These are phyloP conservation scores for Boletus pseudopeckii DNA, from an alignment of 768 basidiomycete species.

Conservation along the genomic window DNA sequence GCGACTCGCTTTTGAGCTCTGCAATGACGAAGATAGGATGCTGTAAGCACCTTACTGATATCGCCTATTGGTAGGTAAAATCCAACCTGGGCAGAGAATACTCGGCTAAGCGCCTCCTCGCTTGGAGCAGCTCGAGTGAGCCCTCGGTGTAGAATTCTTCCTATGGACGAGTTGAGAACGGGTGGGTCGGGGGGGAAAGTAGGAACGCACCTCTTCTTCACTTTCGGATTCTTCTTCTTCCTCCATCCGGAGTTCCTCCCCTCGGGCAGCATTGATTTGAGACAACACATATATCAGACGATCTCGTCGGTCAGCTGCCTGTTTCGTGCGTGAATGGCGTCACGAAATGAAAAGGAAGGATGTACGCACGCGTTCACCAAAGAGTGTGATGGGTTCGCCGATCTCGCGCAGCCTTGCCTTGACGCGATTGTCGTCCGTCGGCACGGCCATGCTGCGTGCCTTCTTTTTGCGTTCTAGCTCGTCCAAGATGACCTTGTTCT, in stretches of 20 bases:
- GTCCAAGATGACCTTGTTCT: conserved; percentile 86
- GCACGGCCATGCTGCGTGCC: conserved; percentile 88
- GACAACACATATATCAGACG: conserved; percentile 93
- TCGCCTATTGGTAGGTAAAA: conserved; percentile 55
- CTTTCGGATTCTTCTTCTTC: conserved; percentile 66
- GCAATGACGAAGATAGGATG: conserved; percentile 40
- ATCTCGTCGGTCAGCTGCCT: conserved; percentile 96
- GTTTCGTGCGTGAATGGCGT: conserved; percentile 19
- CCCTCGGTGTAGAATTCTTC: conserved; percentile 97
- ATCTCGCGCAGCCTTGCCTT: conserved; percentile 86
- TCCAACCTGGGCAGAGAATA: conserved; percentile 94
- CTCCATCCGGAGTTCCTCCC: conserved; percentile 73
- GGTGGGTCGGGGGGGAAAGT: not conserved
- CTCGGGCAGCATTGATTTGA: conserved; percentile 86
- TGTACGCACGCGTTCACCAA: conserved; percentile 90
- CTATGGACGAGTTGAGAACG: conserved; percentile 35
- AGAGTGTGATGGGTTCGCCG: conserved; percentile 95
- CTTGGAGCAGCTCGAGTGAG: conserved; percentile 79
- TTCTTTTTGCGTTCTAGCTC: conserved; percentile 99
- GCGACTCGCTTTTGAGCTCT: conserved; percentile 95
- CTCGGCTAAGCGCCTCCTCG: conserved; percentile 83
- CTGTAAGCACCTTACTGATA: conserved; percentile 76
- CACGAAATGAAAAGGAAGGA: not conserved
- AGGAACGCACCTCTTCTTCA: conserved; percentile 65
- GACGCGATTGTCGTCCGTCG: conserved; percentile 94